These are phyloP conservation scores for Scenedesmus sp. DNA, from an alignment of 163 green algal genomes.

Conservation along the genomic window DNA sequence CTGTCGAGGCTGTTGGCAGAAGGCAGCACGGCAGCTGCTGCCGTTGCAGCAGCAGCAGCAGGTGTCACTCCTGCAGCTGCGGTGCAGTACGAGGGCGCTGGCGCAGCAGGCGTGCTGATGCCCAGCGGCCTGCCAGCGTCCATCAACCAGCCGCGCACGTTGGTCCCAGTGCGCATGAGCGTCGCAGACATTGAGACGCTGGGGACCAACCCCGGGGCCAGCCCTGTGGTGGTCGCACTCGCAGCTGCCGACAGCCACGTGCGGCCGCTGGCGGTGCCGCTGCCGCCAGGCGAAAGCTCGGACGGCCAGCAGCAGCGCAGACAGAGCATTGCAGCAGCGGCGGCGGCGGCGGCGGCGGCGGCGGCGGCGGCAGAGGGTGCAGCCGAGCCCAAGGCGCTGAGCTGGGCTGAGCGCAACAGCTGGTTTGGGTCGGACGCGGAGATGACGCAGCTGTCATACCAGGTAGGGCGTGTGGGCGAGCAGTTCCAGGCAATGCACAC, in stretches of 20 bases:
- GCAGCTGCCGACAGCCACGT: conserved; percentile 21
- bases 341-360: conserved; percentile 5
- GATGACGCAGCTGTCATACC: conserved; percentile 80
- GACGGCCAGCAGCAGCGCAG: background rate
- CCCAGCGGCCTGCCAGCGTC: conserved; percentile 20
- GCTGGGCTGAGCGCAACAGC: conserved; percentile 76
- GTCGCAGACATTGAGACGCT: background rate
- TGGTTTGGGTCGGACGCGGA: conserved; percentile 80
- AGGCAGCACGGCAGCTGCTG: conserved; percentile 25
- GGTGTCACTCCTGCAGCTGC: background rate
- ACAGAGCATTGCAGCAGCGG: conserved; percentile 2
- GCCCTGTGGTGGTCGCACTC: conserved; percentile 29
- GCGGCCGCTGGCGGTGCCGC: conserved; percentile 12
- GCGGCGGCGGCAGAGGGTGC: background rate
- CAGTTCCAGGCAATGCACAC: background rate
- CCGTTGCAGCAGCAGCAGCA: conserved; percentile 6
- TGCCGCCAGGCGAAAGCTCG: background rate
- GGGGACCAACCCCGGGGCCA: conserved; percentile 14
- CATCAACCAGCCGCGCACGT: background rate
- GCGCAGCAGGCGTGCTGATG: background rate
- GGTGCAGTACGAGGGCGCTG: background rate
- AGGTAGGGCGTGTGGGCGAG: conserved; percentile 52
- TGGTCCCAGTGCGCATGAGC: conserved; percentile 24
- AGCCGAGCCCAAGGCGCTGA: conserved; percentile 71
- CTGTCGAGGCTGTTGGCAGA: background rate